phyloP scores from a whole-genome alignment of 305 asterid species.

The Fraxinus paxiana region DNA sequence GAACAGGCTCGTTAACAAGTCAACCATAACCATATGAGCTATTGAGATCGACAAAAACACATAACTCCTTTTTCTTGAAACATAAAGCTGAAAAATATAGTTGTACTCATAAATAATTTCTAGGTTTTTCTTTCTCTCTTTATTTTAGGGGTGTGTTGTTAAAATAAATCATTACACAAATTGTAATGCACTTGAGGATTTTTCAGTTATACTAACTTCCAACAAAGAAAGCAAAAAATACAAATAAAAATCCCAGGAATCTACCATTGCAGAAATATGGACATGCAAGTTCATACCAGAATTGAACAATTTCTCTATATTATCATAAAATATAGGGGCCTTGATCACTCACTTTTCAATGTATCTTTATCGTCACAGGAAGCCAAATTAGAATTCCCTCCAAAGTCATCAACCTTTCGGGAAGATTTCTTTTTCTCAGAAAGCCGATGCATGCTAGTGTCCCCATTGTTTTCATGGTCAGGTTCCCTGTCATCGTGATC shows the following conservation, averaged over 20 bases:
- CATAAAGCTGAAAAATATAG: neutral
- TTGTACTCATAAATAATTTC: neutral
- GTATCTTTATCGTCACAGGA: slow-evolving; percentile 74
- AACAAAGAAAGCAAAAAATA: neutral
- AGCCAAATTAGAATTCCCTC: slow-evolving; percentile 52
- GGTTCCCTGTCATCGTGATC: slow-evolving; percentile 72
- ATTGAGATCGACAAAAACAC: neutral
- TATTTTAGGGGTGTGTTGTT: slow-evolving; percentile 6
- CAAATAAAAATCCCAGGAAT: neutral
- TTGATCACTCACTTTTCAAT: slow-evolving; percentile 66
- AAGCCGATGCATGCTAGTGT: slow-evolving; percentile 55
- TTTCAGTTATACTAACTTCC: slow-evolving; percentile 10
- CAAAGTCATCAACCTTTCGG: slow-evolving; percentile 68
- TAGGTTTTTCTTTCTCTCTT: neutral
- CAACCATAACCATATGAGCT: neutral
- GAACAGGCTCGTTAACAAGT: slow-evolving; percentile 12
- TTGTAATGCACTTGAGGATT: neutral
- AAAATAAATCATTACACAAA: neutral
- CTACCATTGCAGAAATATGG: neutral
- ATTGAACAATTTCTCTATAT: neutral
- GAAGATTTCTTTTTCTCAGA: slow-evolving; percentile 70
- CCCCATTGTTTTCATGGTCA: slow-evolving; percentile 68
- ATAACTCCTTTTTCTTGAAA: neutral
- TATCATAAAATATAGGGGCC: neutral
- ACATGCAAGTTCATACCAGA: neutral